Evolutionary conservation across 208 protist genomes (phyloP), one percentile per base, ranked within the genome.

Genomic region (Acanthamoeba sp.): DNA sequence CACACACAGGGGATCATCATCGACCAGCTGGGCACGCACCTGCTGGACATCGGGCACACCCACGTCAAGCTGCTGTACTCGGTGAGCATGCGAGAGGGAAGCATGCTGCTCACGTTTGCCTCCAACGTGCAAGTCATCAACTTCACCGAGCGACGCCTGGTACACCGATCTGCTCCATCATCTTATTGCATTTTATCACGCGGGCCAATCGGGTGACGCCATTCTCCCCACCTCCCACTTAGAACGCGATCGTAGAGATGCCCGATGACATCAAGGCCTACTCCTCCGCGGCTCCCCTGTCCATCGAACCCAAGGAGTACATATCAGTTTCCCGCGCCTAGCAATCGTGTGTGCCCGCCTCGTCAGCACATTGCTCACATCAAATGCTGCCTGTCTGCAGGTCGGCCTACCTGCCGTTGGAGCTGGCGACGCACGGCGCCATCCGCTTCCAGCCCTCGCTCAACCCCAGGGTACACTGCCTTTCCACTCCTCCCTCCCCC

Each of bases 61-160:
- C 85, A 91, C 34, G 62, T 91, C 85, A 91, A 91, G n/a, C 57
- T 73, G 50, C 85, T 91, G 20, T 91, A 91, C 24, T 66, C 50
- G 9, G 57, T 73, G 38, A 91, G n/a, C 85, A 76, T 76, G 32
- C 85, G 85, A 1, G 59, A 73, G 40, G 85, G 85, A 27, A 91
- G 85, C 57, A 50, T 52, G 29, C 57, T 91, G 55, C 85, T 91
- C 27, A 38, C 32, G 1, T 91, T 91, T 29, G 57, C 57, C 22
- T 76, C 57, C 38, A 91, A 91, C 59, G 59, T 91, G 34, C 50
- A 91, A 73, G 34, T 91, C 16, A 91, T 66, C 85, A 91, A 91
- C 59, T 66, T 76, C 34, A 91, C 85, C 55, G 59, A 91, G 24
- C 85, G 59, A 32, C 55, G 36, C 18, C 42, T 91, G 57, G 85